Evolutionary conservation across 148 eudicot genomes (phyloP).

Genomic region (Polygonum maritimum): DNA sequence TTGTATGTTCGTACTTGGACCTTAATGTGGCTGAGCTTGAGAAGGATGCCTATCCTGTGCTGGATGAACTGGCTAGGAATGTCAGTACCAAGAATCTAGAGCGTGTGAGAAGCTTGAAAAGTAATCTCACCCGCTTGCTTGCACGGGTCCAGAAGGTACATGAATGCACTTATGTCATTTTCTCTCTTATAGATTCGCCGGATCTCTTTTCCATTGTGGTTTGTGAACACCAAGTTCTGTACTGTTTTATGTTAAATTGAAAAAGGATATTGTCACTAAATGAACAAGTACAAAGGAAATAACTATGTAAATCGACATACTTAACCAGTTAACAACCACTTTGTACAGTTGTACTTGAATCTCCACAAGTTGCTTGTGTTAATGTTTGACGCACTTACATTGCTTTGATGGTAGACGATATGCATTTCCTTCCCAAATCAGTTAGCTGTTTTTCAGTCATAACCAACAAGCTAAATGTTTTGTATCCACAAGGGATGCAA

Average conservation of each 20-base stretch:
- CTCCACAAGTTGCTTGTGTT: background rate
- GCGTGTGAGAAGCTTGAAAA: slow-evolving; percentile 88
- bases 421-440: background rate
- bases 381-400: background rate
- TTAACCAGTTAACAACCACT: background rate
- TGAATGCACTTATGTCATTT: background rate
- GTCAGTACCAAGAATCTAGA: slow-evolving; percentile 96
- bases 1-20: slow-evolving; percentile 79
- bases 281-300: background rate
- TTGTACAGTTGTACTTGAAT: background rate
- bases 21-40: slow-evolving; percentile 81
- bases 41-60: slow-evolving; percentile 80
- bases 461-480: background rate
- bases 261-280: background rate
- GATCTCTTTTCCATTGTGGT: background rate
- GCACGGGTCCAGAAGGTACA: slow-evolving; percentile 96
- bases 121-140: slow-evolving; percentile 87
- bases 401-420: background rate
- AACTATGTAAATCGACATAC: background rate
- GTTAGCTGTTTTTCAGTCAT: background rate
- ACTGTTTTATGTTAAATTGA: background rate
- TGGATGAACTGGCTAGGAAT: slow-evolving; percentile 83
- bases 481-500: background rate
- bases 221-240: background rate
- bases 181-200: background rate